These are phyloP conservation scores for Carex pumila DNA, from an alignment of 176 grass and related monocot genomes.

Conservation along the genomic window DNA sequence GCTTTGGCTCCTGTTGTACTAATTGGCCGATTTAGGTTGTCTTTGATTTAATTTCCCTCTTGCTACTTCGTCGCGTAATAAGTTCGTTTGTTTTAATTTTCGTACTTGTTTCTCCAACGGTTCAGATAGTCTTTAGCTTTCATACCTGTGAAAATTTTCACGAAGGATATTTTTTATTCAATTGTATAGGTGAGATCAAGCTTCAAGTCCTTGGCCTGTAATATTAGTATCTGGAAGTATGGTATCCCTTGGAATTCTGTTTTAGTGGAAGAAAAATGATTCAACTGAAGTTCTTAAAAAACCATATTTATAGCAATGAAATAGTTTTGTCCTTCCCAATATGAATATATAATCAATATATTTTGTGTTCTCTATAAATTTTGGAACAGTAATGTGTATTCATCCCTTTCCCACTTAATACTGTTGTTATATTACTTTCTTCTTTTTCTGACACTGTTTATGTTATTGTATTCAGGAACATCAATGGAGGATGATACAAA, in stretches of 20 bases:
- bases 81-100: background rate
- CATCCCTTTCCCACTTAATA: background rate
- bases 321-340: no score
- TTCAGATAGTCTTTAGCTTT: background rate
- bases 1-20: no score
- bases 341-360: no score
- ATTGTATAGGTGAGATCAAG: background rate
- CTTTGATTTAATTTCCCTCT: background rate
- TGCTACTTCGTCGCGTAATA: background rate
- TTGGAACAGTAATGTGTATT: background rate
- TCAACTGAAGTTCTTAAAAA: background rate
- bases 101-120: background rate
- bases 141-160: background rate
- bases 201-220: background rate
- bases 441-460: background rate
- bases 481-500: conserved; percentile 9
- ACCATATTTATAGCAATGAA: no score
- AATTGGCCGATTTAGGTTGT: background rate
- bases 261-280: background rate
- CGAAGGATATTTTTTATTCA: background rate
- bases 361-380: background rate
- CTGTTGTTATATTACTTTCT: background rate
- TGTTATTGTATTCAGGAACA: background rate
- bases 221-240: background rate
- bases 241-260: background rate